Base-by-base conservation (phyloP, 177 flowering plant species). In the Telopea speciosissima region DNA sequence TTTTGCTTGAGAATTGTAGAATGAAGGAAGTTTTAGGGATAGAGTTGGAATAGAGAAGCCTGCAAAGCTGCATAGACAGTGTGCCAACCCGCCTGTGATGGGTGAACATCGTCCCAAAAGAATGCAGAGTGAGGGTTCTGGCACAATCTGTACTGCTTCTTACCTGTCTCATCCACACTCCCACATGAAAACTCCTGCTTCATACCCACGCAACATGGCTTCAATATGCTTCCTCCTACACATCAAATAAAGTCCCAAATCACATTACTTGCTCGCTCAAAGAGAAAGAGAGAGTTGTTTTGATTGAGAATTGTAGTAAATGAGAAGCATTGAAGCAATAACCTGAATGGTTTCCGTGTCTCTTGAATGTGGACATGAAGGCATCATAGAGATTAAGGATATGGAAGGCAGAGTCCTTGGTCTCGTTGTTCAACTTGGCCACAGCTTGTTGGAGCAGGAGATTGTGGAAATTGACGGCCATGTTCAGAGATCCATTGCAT, bases 101-200 rank as follows among this genome's bases (percentile, higher is more conserved):
- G 97, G 69, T 91, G 97, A 6, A 75, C 80, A 1, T 12, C 0
- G 74, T 91, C 97, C 97, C 97, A 90, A 65, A 90, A 90, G 79
- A 91, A 86, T 0, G 82, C 24, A 3, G 85, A 70, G 24, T 83
- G 65, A 8, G 88, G 91, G 28, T 87, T 66, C 1, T 84, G 73
- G 61, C 97, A 91, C 2, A 88, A 74, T 7, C 79, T 81, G 45
- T 89, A 91, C 79, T 76, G 71, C 81, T 83, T 87, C 17, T 1
- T 71, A 1, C 95, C 93, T 3, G 72, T 80, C 12, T 49, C 77
- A 36, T 84, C 88, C 0, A 89, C 72, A 23, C 77, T 79, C n/a
- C 92, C 94, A 61, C 95, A 91, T 0, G 13, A 52, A 45, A 78
- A 74, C 7, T 24, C 77, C 4, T 52, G 42, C 68, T 79, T 84